Evolutionary conservation across 352 stramenopile species (phyloP).

Genomic region (Phytophthora litchii): DNA sequence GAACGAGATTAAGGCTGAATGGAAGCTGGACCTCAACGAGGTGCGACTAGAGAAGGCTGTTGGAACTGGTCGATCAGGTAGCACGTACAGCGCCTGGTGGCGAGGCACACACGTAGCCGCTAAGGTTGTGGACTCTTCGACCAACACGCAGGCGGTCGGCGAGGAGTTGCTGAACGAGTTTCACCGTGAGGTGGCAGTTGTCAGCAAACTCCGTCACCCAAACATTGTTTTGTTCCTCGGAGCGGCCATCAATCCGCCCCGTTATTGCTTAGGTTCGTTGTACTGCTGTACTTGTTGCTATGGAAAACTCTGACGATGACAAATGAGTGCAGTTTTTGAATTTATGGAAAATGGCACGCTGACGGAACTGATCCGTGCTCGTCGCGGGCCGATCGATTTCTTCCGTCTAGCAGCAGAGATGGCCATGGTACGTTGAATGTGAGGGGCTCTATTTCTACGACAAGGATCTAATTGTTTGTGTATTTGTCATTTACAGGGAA

Average conservation of each 20-base stretch:
- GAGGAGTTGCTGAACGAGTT: conserved; percentile 88
- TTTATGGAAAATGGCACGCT: conserved; percentile 90
- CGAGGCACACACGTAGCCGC: conserved; percentile 79
- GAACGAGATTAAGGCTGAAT: conserved; percentile 86
- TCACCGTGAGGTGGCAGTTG: conserved; percentile 82
- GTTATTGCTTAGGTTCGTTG: conserved; percentile 80
- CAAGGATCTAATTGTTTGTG: not conserved
- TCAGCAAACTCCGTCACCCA: conserved; percentile 84
- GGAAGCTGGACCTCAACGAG: conserved; percentile 76
- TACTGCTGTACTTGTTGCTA: not conserved
- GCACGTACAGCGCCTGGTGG: conserved; percentile 84
- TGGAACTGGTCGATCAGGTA: conserved; percentile 74
- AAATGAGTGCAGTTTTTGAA: conserved; percentile 67
- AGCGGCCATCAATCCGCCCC: conserved; percentile 73
- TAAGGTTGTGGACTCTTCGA: conserved; percentile 80
- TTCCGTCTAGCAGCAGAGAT: conserved; percentile 80
- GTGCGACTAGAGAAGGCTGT: conserved; percentile 75
- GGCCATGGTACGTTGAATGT: conserved; percentile 59
- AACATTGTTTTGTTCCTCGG: conserved; percentile 90
- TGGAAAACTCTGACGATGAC: not conserved
- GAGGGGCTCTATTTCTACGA: not conserved
- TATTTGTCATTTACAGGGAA: conserved; percentile 59
- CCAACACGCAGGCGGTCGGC: conserved; percentile 66
- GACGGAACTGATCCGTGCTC: conserved; percentile 78
- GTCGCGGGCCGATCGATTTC: conserved; percentile 75